Conservation (phyloP, 148 eudicot genomes). For the Linanthus parryae region DNA sequence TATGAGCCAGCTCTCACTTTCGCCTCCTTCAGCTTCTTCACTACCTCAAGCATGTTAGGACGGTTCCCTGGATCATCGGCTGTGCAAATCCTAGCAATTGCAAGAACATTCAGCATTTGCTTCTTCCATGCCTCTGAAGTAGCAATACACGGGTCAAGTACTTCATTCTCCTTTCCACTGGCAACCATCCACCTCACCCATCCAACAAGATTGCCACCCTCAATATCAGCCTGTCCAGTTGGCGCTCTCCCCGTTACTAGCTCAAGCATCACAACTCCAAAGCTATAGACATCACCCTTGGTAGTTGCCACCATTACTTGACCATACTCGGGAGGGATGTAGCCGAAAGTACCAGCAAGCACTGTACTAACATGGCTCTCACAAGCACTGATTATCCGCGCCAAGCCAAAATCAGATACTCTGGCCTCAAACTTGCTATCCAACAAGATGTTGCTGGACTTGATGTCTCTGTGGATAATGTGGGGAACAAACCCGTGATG, state of each 20-base stretch:
- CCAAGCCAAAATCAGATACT: constrained; percentile 89
- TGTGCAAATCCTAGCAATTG: too few relatives aligned
- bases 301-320: constrained; percentile 80
- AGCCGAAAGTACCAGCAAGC: constrained; percentile 86
- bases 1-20: too few relatives aligned
- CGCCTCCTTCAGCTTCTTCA: too few relatives aligned
- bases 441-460: constrained; percentile 82
- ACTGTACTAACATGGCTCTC: constrained; percentile 90
- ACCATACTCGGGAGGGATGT: constrained; percentile 93
- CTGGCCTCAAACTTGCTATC: constrained; percentile 67
- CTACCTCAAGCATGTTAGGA: too few relatives aligned
- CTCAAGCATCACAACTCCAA: constrained; percentile 94
- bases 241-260: constrained; percentile 78
- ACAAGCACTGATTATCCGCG: constrained; percentile 86
- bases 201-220: constrained; percentile 94
- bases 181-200: constrained; percentile 78
- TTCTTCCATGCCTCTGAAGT: constrained; percentile 30
- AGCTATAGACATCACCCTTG: constrained; percentile 85
- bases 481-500: constrained; percentile 95
- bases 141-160: constrained; percentile 46
- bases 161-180: constrained; percentile 43
- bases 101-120: too few relatives aligned
- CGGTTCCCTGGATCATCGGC: too few relatives aligned
- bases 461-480: constrained; percentile 87
- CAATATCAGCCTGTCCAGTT: constrained; percentile 73